Evolutionary conservation across 495 filamentous ascomycete genomes (phyloP), one percentile per base, ranked within the genome.

Genomic region (Penicillium alfredii): DNA sequence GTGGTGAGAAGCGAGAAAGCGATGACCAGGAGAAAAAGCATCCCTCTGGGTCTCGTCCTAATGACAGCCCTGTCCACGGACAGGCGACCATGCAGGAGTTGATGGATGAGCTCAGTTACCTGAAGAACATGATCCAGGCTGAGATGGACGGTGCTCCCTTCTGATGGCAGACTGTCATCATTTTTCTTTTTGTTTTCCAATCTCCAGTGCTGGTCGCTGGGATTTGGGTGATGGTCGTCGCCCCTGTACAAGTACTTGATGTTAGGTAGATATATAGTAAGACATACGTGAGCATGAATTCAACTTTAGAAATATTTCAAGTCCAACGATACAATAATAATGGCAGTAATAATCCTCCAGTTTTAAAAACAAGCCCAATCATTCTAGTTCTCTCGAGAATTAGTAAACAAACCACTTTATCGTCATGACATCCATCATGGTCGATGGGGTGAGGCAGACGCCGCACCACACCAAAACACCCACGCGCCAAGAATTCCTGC

Each of bases 51-150:
- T 53, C 48, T 20, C 56, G 42, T 6, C 42, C 42, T 12, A 56
- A 60, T 35, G 40, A 49, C 29, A 42, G 45, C 8, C 51, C 49
- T 8, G 30, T 59, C 21, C 24, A 49, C 8, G 53, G 52, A 6
- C 59, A 66, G 39, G 53, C 49, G 11, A 61, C 62, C 7, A 69
- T 74, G 60, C 58, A 64, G 38, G 66, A 72, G 42, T 50, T 72
- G 45, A 63, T 76, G 51, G 63, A 73, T 38, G 72, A 76, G 34
- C 43, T 76, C 24, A 69, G 65, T 33, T 73, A 76, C 40, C 53
- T 74, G 41, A 69, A 67, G 38, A 59, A 63, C n/a, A 61, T 71
- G 45, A 74, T 76, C 24, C 62, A 67, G 35, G 52, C 56, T 43
- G 59, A 61, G 28, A 47, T 56, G 53, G 35, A 47, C 34, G 53